A percentile compares a stretch with the other conserved stretches of the same genome.
Evolutionary conservation across 495 filamentous ascomycete genomes (phyloP).

Genomic region (Cercophora newfieldiana): DNA sequence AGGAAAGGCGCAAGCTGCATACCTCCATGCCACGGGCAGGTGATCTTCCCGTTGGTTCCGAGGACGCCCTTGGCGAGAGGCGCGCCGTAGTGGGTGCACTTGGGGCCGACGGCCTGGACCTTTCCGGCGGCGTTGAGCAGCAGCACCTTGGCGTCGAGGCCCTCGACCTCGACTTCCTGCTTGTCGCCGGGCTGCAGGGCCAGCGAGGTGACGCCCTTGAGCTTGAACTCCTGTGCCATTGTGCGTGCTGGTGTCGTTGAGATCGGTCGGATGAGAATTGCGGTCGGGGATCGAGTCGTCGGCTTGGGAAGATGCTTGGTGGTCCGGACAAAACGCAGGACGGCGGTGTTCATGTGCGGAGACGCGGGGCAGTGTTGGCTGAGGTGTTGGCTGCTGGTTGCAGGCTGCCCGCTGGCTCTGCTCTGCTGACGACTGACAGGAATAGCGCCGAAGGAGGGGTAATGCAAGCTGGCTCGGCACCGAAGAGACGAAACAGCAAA

Average conservation of each 20-base stretch:
- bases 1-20: constrained; percentile 25
- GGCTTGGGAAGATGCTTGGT: not conserved
- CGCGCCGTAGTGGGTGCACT: constrained; percentile 91
- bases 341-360: not conserved
- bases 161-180: constrained; percentile 85
- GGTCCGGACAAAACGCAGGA: not conserved
- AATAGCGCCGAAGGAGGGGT: not conserved
- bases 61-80: constrained; percentile 83
- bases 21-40: constrained; percentile 96
- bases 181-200: constrained; percentile 78
- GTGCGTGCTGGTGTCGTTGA: not conserved
- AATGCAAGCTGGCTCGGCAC: not conserved
- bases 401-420: too few relatives aligned
- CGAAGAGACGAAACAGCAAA: not conserved
- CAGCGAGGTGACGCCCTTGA: constrained; percentile 74
- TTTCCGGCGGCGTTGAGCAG: constrained; percentile 73
- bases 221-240: constrained; percentile 73
- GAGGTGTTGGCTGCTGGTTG: too few relatives aligned
- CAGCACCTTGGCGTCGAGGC: constrained; percentile 82
- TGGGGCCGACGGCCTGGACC: constrained; percentile 76
- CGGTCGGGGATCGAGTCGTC: not conserved
- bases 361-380: not conserved
- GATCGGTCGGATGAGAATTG: not conserved
- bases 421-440: too few relatives aligned
- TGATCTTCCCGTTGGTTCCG: constrained; percentile 76